These are phyloP conservation scores for Porogramme epimiltina DNA, from an alignment of 1,284 basidiomycete genomes.

Conservation along the genomic window DNA sequence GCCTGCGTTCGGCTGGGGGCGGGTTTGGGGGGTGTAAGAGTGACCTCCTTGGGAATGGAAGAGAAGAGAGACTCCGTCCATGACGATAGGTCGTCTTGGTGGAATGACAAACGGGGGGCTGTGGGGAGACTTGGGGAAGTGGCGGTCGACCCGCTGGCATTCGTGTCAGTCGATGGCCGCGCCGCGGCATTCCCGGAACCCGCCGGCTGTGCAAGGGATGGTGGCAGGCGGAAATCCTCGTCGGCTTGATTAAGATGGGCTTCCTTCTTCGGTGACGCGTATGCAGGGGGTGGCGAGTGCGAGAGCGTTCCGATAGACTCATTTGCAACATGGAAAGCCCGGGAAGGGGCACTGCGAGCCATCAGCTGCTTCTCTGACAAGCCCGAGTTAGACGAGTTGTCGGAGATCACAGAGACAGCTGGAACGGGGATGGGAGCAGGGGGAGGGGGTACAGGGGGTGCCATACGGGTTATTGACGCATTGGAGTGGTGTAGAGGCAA, in stretches of 20 bases:
- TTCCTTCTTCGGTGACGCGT: constrained; percentile 28
- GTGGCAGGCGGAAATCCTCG: constrained; percentile 22
- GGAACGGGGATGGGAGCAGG: constrained; percentile 13
- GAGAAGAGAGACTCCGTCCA: constrained; percentile 35
- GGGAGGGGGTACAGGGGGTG: constrained; percentile 11
- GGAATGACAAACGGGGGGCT: constrained; percentile 31
- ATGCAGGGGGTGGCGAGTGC: constrained; percentile 33
- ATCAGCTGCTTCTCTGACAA: constrained; percentile 27
- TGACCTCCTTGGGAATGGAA: constrained; percentile 25
- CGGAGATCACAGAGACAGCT: constrained; percentile 14
- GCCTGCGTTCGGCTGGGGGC: constrained; percentile 5
- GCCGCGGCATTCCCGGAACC: constrained; percentile 1
- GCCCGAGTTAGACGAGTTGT: constrained; percentile 19
- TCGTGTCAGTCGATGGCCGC: constrained; percentile 10
- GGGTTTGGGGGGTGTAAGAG: constrained; percentile 14
- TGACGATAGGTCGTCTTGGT: constrained; percentile 32
- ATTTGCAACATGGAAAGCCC: constrained; percentile 32
- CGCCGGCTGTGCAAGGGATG: constrained; percentile 10
- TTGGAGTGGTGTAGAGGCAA: constrained; percentile 15
- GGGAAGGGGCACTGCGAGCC: constrained; percentile 27
- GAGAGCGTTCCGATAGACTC: constrained; percentile 27
- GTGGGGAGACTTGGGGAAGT: constrained; percentile 17
- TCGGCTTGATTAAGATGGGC: constrained; percentile 17
- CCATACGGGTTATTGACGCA: constrained; percentile 11
- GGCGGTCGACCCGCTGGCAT: constrained; percentile 4